phyloP scores from a whole-genome alignment of 2,329 filamentous ascomycete species.

The Phyllosticta ampelicida region DNA sequence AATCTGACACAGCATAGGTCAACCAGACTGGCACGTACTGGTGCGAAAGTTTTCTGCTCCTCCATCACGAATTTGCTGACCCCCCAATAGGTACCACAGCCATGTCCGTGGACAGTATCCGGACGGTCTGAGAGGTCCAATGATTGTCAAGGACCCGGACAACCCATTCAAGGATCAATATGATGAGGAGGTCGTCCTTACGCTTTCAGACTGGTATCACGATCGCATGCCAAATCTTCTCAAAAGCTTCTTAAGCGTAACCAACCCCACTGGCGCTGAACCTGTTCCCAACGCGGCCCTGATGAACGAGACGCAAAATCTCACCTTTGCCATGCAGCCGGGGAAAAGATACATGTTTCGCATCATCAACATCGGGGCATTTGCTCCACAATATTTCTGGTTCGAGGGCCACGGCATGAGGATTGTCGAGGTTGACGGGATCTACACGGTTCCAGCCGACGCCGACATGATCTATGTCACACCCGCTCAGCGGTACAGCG shows the following conservation, averaged over 20 bases:
- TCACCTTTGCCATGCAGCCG: conserved; percentile 35
- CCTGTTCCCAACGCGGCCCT: conserved; percentile 55
- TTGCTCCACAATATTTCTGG: conserved; percentile 61
- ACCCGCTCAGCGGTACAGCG: conserved; percentile 61
- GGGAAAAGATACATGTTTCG: conserved; percentile 54
- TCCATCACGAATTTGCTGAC: neutral
- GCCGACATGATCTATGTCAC: conserved; percentile 54
- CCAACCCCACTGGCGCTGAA: conserved; percentile 50
- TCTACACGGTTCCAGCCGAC: conserved; percentile 49
- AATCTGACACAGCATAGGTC: conserved; percentile 22
- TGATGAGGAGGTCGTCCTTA: conserved; percentile 51
- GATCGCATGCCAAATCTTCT: conserved; percentile 41
- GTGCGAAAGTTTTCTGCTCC: conserved; percentile 14
- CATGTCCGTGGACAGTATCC: conserved; percentile 54
- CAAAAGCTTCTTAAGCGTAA: conserved; percentile 33
- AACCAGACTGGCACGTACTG: conserved; percentile 46
- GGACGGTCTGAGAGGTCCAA: conserved; percentile 56
- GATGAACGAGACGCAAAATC: conserved; percentile 49
- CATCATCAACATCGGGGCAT: conserved; percentile 59
- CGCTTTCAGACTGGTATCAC: conserved; percentile 67
- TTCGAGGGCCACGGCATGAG: conserved; percentile 56
- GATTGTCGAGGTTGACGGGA: conserved; percentile 61
- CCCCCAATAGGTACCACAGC: conserved; percentile 47
- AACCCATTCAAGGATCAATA: conserved; percentile 44
- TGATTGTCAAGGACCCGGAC: conserved; percentile 53